Conservation (phyloP, 164 flowering plant genomes). For the Annona squamosa region DNA sequence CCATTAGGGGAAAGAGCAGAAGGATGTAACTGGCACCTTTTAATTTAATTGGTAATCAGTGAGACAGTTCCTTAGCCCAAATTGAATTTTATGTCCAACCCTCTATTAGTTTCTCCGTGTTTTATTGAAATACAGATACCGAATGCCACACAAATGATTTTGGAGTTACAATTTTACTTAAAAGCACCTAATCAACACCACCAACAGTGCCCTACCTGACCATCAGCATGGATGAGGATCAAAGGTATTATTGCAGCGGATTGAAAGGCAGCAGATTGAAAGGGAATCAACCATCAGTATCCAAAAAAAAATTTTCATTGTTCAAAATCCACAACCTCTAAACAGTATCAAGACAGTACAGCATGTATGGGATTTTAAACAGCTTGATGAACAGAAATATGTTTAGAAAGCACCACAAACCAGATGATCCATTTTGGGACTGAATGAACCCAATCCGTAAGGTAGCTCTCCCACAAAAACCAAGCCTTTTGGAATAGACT, state of each 20-base stretch:
- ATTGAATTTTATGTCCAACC: not conserved
- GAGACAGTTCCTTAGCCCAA: not conserved
- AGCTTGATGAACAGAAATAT: not conserved
- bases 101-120: not conserved
- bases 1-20: not conserved
- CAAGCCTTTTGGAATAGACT: conserved; percentile 75
- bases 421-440: conserved; percentile 99
- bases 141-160: not conserved
- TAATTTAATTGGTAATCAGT: not conserved
- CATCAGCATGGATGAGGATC: not conserved
- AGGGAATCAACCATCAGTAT: not conserved
- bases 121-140: not conserved
- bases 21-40: not conserved
- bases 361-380: not conserved
- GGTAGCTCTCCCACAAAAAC: conserved; percentile 97
- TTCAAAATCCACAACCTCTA: not conserved
- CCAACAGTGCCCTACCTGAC: not conserved
- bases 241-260: not conserved
- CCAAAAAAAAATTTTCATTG: not conserved
- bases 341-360: not conserved
- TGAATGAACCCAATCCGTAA: conserved; percentile 63
- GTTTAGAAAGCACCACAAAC: conserved; percentile 32
- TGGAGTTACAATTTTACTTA: not conserved
- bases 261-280: not conserved
- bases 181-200: not conserved